Conservation (phyloP, 1,284 basidiomycete genomes). For the Trametes hirsuta region DNA sequence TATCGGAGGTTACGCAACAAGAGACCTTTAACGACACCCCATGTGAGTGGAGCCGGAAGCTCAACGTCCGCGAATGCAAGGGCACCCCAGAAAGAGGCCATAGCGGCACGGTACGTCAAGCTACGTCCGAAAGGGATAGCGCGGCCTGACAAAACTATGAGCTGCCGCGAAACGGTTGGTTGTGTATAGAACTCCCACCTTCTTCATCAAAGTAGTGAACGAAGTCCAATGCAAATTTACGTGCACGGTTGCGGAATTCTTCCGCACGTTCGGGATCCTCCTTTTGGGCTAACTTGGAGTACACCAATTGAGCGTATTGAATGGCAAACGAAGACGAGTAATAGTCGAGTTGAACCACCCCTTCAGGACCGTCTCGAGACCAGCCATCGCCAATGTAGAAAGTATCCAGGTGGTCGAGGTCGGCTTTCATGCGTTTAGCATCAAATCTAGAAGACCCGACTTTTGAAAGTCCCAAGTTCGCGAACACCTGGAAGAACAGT, state of each 20-base stretch:
- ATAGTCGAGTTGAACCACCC: conserved; percentile 79
- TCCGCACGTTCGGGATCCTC: conserved; percentile 68
- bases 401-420: conserved; percentile 78
- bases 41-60: conserved; percentile 69
- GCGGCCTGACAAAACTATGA: conserved; percentile 48
- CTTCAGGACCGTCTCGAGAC: conserved; percentile 79
- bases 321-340: conserved; percentile 83
- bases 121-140: conserved; percentile 79
- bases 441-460: conserved; percentile 64
- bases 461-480: conserved; percentile 72
- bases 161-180: background rate
- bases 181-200: conserved; percentile 43
- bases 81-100: conserved; percentile 79
- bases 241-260: conserved; percentile 65
- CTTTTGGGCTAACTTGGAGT: conserved; percentile 66
- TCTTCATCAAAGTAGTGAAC: conserved; percentile 76
- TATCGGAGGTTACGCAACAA: conserved; percentile 74
- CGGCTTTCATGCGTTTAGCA: conserved; percentile 65
- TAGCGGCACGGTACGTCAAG: conserved; percentile 78
- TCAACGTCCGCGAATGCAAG: conserved; percentile 72
- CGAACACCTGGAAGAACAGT: conserved; percentile 55
- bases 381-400: conserved; percentile 80
- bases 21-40: conserved; percentile 76
- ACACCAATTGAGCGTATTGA: conserved; percentile 73
- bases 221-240: conserved; percentile 69